A percentile compares a stretch with the other conserved stretches of the same genome.
Evolutionary conservation across 2,329 filamentous ascomycete species (phyloP).

Genomic region (Nannizziopsis arthrosporioides): DNA sequence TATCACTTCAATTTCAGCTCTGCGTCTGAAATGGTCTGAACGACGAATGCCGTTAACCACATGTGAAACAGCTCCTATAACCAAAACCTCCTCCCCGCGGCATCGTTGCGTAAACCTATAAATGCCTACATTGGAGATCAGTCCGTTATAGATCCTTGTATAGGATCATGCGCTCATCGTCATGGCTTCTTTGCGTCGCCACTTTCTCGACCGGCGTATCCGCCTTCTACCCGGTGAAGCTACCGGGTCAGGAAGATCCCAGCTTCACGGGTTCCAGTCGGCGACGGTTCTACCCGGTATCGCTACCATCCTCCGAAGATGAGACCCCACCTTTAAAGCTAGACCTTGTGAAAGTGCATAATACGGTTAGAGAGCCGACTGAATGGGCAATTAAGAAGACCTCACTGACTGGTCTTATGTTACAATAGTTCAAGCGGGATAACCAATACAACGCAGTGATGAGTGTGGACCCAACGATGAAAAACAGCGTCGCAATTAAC

Average conservation of each 20-base stretch:
- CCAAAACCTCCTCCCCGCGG: not conserved
- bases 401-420: conserved; percentile 12
- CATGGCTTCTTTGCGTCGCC: conserved; percentile 26
- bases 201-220: conserved; percentile 26
- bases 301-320: conserved; percentile 15
- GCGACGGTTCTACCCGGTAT: conserved; percentile 12
- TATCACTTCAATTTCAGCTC: too few species aligned
- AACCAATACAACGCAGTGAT: conserved; percentile 39
- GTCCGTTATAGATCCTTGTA: conserved; percentile 5
- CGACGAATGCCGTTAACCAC: not conserved
- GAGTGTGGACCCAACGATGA: conserved; percentile 29
- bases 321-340: conserved; percentile 23
- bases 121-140: not conserved
- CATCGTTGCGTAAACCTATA: not conserved
- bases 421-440: conserved; percentile 31
- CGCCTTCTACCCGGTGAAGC: conserved; percentile 35
- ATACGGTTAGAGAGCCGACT: conserved; percentile 13
- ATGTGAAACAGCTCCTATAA: not conserved
- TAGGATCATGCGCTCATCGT: conserved; percentile 28
- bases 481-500: conserved; percentile 41
- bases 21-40: too few species aligned
- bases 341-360: conserved; percentile 29
- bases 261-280: conserved; percentile 15
- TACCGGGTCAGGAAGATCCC: conserved; percentile 3
- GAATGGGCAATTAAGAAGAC: not conserved